Conservation (phyloP, 2,329 filamentous ascomycete species). For the Cercospora nicotianae region DNA sequence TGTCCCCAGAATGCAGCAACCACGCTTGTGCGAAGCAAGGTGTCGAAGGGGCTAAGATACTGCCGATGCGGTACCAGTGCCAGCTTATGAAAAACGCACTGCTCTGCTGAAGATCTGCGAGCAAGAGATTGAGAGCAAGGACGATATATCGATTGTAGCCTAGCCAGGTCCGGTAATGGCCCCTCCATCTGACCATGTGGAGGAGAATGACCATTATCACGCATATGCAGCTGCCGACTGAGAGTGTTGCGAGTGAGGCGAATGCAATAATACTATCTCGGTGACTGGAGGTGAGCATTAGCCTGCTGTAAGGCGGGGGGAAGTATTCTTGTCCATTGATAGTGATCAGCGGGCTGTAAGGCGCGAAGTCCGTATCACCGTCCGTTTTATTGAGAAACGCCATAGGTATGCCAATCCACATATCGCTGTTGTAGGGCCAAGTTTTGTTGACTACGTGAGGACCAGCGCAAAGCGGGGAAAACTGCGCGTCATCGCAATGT, state of each 20-base stretch:
- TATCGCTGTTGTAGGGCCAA: background rate
- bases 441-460: background rate
- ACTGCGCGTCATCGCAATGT: no score
- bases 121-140: constrained; percentile 67
- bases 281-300: constrained; percentile 25
- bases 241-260: constrained; percentile 34
- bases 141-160: constrained; percentile 65
- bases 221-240: constrained; percentile 30
- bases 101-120: constrained; percentile 67
- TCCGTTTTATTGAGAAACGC: background rate
- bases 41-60: constrained; percentile 55
- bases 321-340: constrained; percentile 33
- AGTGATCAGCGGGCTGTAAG: constrained; percentile 27
- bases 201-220: constrained; percentile 37
- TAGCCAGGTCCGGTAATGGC: constrained; percentile 35
- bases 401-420: background rate
- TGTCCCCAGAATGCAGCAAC: constrained; percentile 65
- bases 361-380: background rate
- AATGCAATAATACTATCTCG: constrained; percentile 35
- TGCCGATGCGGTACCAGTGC: constrained; percentile 57
- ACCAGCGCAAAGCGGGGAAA: no score
- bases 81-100: constrained; percentile 64
- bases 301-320: constrained; percentile 35
- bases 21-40: constrained; percentile 66
- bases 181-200: constrained; percentile 35